Base-by-base conservation (phyloP, 176 grass and related monocot species). In the Aegilops umbellulata region DNA sequence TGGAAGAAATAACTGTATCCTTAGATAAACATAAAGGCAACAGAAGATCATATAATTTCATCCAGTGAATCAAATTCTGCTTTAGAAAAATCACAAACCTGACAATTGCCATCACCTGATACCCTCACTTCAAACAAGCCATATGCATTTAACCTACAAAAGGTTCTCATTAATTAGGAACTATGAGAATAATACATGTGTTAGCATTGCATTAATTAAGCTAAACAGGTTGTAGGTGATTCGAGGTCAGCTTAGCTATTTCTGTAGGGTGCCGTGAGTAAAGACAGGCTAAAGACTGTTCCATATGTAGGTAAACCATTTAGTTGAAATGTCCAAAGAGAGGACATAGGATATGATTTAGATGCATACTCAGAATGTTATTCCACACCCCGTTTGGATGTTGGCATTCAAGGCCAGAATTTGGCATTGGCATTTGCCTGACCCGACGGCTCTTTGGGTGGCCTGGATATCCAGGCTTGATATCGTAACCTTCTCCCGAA, bases 71-170 rank as follows among this genome's bases (percentile, higher is more conserved):
- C 65, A 39, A 76, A 64, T 73, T 24, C 16, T 27, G 55, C 69
- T 31, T 39, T 77, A 80, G 27, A 80, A 85, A 78, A 76, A 24
- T 34, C 31, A 60, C 51, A 20, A 34, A 98, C 97, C 97, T 99
- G 97, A 88, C 97, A 99, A 90, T 99, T 99, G 57, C 97, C 97
- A 87, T 96, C 97, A 22, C 97, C 97, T 68, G 97, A 88, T 35
- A 99, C 97, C 82, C 91, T 90, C 76, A 96, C 88, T 88, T 99
- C 97, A 25, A 77, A 94, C 78, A 99, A 87, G 24, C 97, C 94
- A 83, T 99, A 94, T 57, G 82, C 87, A 90, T 99, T 92, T 75
- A 99, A 55, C 86, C 97, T 99, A 86, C 80, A 89, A 94, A 67
- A 86, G 70, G 47, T 49, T 8, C 36, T 49, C 24, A 60, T 80